A percentile compares a stretch with the other conserved stretches of the same genome.
phyloP scores from a whole-genome alignment of 75 land plant species.

The Azolla pinnata region DNA sequence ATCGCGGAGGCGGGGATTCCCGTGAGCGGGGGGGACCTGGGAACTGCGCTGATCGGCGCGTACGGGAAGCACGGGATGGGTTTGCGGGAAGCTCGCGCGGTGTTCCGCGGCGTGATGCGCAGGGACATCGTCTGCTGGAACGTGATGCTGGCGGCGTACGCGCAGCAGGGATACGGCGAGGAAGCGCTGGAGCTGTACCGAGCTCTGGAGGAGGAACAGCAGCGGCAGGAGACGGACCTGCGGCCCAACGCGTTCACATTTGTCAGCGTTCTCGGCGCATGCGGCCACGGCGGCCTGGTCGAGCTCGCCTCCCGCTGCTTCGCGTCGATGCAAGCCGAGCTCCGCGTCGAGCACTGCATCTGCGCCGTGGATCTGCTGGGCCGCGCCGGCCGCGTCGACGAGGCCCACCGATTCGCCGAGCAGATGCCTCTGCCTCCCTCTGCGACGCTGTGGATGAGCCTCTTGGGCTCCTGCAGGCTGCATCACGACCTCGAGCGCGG shows the following conservation, averaged over 20 bases:
- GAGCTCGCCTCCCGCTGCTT: conserved; percentile 4
- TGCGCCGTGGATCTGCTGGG: conserved; percentile 41
- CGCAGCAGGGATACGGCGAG: conserved; percentile 28
- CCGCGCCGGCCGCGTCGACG: conserved; percentile 26
- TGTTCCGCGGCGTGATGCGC: too few species aligned
- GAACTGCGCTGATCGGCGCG: too few species aligned
- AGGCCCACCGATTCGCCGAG: conserved; percentile 24
- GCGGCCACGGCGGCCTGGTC: conserved; percentile 15
- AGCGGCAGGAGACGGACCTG: too few species aligned
- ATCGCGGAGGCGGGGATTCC: too few species aligned
- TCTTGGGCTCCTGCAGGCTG: conserved; percentile 29
- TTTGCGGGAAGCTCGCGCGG: too few species aligned
- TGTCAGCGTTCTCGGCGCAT: conserved; percentile 3
- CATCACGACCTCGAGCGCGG: conserved; percentile 29
- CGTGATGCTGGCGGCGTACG: conserved; percentile 48
- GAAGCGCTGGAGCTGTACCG: too few species aligned
- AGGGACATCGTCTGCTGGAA: conserved; percentile 53
- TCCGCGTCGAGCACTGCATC: conserved; percentile 23
- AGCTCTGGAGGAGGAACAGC: too few species aligned
- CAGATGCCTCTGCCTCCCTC: conserved; percentile 15
- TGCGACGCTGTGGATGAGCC: conserved; percentile 26
- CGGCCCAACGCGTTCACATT: too few species aligned
- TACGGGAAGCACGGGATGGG: too few species aligned
- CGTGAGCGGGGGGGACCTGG: too few species aligned
- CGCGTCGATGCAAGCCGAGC: background rate